A percentile compares a stretch with the other conserved stretches of the same genome.
Conservation (phyloP, 768 basidiomycete species). For the Astraeus odoratus region DNA sequence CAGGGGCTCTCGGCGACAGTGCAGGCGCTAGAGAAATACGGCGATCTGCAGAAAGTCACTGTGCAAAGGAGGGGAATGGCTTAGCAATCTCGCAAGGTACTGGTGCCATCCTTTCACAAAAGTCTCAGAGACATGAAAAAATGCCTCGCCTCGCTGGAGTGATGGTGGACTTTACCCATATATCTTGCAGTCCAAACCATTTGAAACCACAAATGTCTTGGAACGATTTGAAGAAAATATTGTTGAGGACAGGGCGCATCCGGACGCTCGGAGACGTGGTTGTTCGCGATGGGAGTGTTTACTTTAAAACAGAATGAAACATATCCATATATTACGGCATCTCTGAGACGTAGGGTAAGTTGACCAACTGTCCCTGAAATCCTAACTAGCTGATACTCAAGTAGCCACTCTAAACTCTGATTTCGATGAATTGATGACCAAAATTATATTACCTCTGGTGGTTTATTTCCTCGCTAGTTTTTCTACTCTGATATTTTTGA, state of each 20-base stretch:
- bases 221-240: conserved; percentile 1
- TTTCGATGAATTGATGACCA: too few species aligned
- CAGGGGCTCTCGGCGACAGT: too few species aligned
- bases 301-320: conserved; percentile 8
- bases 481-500: too few species aligned
- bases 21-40: not conserved
- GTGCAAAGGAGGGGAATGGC: not conserved
- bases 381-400: too few species aligned
- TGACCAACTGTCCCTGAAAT: too few species aligned
- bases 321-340: too few species aligned
- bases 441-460: too few species aligned
- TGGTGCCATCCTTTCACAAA: not conserved
- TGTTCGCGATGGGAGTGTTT: conserved; percentile 18
- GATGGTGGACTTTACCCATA: conserved; percentile 11
- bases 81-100: not conserved
- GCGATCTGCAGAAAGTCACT: not conserved
- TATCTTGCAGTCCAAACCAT: conserved; percentile 4
- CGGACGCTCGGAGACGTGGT: conserved; percentile 13
- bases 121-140: not conserved
- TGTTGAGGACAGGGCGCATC: conserved; percentile 25
- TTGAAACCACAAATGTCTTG: conserved; percentile 8
- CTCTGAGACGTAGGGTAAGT: too few species aligned
- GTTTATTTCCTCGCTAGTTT: too few species aligned
- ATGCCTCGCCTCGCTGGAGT: conserved; percentile 16
- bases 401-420: too few species aligned